Evolutionary conservation across 2,329 filamentous ascomycete species (phyloP), one percentile per base, ranked within the genome.

Genomic region (Chaetomiaceae sp.): DNA sequence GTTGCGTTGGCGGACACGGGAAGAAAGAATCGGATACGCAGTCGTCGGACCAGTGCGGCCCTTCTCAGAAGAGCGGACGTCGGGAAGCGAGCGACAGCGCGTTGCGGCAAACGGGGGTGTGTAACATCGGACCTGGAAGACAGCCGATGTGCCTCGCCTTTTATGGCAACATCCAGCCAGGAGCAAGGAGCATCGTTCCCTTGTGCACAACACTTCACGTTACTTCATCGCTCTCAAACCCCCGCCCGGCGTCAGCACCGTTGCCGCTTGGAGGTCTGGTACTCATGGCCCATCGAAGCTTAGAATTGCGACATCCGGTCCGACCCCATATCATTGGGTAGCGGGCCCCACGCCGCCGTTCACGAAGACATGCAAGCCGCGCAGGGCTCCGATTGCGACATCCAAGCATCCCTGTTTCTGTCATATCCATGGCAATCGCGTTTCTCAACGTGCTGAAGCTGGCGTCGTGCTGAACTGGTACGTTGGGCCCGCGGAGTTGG

Each of bases 241-340:
- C 30, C 30, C 22, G 22, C 22, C 22, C 9, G 22, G 30, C 30
- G n/a, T 11, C 29, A 33, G 30, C 30, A 14, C 30, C 30, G 4
- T 17, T 8, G 14, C 29, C 17, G 30, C 15, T 33, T n/a, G 30
- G 6, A 32, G 29, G 17, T 24, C 29, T n/a, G 29, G 26, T 26
- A 8, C 8, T n/a, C 30, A 46, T 46, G 37, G 43, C 43, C 19
- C 37, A 46, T 46, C 36, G 32, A 30, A 37, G 37, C 43, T 41
- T 5, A 46, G 43, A 41, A 46, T 46, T 46, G 43, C 45, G 38
- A 47, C 45, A 47, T 47, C 19, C 11, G 15, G 24, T 2, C 41
- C 26, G 14, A 27, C 11, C 33, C 38, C 44, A 26, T 47, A 26
- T 47, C 44, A 47, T 42, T 47, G 44, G 44, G 30, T 33, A 19